A percentile compares a stretch with the other conserved stretches of the same genome.
Evolutionary conservation across 805 yeast species (phyloP).

Genomic region (Candida easanensis): DNA sequence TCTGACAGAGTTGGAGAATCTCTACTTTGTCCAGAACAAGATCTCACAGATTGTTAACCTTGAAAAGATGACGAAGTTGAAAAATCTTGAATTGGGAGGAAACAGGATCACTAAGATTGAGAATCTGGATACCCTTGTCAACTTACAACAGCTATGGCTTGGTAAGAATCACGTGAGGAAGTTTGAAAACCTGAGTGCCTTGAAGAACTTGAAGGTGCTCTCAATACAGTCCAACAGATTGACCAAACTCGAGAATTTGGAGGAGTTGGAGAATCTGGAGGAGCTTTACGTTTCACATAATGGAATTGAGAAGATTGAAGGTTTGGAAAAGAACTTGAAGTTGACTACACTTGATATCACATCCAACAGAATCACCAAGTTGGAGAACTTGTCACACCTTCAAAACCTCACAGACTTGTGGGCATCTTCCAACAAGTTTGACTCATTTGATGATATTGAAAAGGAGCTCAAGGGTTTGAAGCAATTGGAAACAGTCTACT

Average conservation of each 20-base stretch:
- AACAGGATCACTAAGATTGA: constrained; percentile 65
- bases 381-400: constrained; percentile 67
- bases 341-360: constrained; percentile 79
- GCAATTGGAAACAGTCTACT: constrained; percentile 80
- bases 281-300: constrained; percentile 89
- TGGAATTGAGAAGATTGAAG: constrained; percentile 70
- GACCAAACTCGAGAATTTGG: constrained; percentile 78
- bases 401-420: constrained; percentile 82
- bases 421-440: constrained; percentile 79
- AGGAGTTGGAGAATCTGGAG: constrained; percentile 64
- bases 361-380: constrained; percentile 58
- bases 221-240: constrained; percentile 88
- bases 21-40: constrained; percentile 88
- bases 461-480: constrained; percentile 60
- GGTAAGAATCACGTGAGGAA: constrained; percentile 79
- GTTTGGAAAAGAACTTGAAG: constrained; percentile 65
- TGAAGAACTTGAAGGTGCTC: constrained; percentile 65
- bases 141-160: constrained; percentile 79
- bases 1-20: constrained; percentile 56
- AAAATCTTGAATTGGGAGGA: constrained; percentile 87
- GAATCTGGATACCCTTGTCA: constrained; percentile 50
- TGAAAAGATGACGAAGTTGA: constrained; percentile 51
- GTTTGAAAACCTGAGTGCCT: constrained; percentile 57
- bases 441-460: constrained; percentile 66
- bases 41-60: constrained; percentile 70